Base-by-base conservation (phyloP, 805 yeast genomes). In the Nakazawaea anatomiae region DNA sequence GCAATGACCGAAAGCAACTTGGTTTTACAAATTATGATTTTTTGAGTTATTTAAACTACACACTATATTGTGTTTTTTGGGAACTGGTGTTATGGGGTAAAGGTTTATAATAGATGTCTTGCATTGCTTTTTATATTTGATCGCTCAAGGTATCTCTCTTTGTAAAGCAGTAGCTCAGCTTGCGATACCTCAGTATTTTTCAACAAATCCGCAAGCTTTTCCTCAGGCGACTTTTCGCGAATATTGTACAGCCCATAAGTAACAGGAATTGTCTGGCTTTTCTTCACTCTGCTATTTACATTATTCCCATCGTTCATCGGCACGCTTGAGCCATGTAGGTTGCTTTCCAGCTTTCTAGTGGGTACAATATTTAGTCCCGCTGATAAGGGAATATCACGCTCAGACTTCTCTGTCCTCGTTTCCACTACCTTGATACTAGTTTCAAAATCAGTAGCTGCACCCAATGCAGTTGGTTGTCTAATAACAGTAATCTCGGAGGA, bases 71-170 rank as follows among this genome's bases (percentile, higher is more conserved):
- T 18, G 25, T 18, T 2, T 18, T 18, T 18, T 18, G 25, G 25
- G 25, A 18, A 18, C 25, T 18, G 25, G 25, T 18, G 25, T 5
- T 27, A 11, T 25, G 31, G 11, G 25, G 2, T 18, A 18, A 18
- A 18, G 25, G 25, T 18, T 42, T 42, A 28, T 10, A 10, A 12
- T 18, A 29, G 11, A 30, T 42, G 4, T 4, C 4, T 30, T 42
- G 11, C 30, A 29, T 12, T 42, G 7, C 7, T 42, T 42, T 42
- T 30, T 12, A 11, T 5, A 11, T 29, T 36, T 39, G 50, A 50
- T 29, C 63, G 50, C 39, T 57, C 57, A 1, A 55, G 39, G 50
- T 60, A 62, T 14, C 64, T 54, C 39, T 55, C 51, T 31, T 52
- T 54, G 51, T 57, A 60, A 18, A 41, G 48, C 9, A 46, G 43